phyloP scores from a whole-genome alignment of 148 eudicot species.

The Hydrangea macrophylla region DNA sequence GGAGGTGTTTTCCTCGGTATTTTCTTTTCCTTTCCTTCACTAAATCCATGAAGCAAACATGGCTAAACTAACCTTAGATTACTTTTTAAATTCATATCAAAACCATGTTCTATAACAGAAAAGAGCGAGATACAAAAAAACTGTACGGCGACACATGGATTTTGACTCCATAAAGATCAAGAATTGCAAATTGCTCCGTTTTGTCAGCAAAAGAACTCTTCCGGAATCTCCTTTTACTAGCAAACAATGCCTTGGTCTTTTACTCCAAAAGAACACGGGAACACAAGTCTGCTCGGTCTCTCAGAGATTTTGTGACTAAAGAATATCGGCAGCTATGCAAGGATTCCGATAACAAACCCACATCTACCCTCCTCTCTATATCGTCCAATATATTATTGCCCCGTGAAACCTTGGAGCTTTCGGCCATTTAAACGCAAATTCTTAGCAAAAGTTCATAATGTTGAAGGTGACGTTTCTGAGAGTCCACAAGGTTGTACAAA shows the following conservation, averaged over 20 bases:
- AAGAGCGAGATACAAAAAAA: constrained; percentile 75
- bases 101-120: constrained; percentile 48
- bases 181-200: constrained; percentile 43
- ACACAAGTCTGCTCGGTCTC: constrained; percentile 56
- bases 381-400: constrained; percentile 38
- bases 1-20: no score
- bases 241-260: constrained; percentile 77
- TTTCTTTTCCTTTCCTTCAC: no score
- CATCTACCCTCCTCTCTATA: constrained; percentile 18
- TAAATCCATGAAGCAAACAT: no score
- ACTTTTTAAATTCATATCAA: neutral
- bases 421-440: constrained; percentile 39
- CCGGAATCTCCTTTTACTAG: constrained; percentile 71
- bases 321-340: constrained; percentile 36
- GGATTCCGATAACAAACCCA: constrained; percentile 18
- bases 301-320: constrained; percentile 55
- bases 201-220: constrained; percentile 55
- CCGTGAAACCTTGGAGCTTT: constrained; percentile 68
- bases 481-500: constrained; percentile 17
- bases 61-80: no score
- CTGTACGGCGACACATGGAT: constrained; percentile 67
- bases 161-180: constrained; percentile 61
- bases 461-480: constrained; percentile 7
- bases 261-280: constrained; percentile 81
- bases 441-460: constrained; percentile 12